These are phyloP conservation scores for Globisporangium takayamanum DNA, from an alignment of 352 stramenopile genomes.

Conservation along the genomic window DNA sequence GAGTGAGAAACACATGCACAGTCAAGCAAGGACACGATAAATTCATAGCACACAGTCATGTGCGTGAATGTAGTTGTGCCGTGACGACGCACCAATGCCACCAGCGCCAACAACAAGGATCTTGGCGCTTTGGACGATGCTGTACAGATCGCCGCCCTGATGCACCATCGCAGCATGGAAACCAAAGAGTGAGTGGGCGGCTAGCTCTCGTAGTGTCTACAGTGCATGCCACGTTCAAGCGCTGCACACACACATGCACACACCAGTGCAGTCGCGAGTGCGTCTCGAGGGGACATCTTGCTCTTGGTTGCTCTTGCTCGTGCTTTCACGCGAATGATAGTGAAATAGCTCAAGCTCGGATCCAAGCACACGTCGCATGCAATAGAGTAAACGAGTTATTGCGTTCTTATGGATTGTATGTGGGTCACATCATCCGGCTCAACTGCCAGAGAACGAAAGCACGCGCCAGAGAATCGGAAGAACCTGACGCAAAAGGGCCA, in stretches of 20 bases:
- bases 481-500: slow-evolving; percentile 27
- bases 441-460: too few species aligned
- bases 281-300: slow-evolving; percentile 19
- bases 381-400: too few species aligned
- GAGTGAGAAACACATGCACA: neutral
- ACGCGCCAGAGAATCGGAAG: slow-evolving; percentile 1
- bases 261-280: slow-evolving; percentile 41
- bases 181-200: neutral
- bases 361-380: too few species aligned
- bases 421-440: too few species aligned
- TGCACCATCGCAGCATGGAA: neutral
- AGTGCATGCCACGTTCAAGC: neutral
- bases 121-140: slow-evolving; percentile 73
- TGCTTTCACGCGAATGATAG: too few species aligned
- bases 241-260: slow-evolving; percentile 9
- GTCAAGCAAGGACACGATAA: neutral
- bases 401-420: too few species aligned
- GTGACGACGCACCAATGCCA: slow-evolving; percentile 87
- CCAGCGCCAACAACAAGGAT: slow-evolving; percentile 97
- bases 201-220: neutral
- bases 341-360: too few species aligned
- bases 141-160: slow-evolving; percentile 50
- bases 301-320: neutral
- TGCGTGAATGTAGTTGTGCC: too few species aligned
- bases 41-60: too few species aligned